Evolutionary conservation across 2,329 filamentous ascomycete species (phyloP).

Genomic region (Bipolaris oryzae): DNA sequence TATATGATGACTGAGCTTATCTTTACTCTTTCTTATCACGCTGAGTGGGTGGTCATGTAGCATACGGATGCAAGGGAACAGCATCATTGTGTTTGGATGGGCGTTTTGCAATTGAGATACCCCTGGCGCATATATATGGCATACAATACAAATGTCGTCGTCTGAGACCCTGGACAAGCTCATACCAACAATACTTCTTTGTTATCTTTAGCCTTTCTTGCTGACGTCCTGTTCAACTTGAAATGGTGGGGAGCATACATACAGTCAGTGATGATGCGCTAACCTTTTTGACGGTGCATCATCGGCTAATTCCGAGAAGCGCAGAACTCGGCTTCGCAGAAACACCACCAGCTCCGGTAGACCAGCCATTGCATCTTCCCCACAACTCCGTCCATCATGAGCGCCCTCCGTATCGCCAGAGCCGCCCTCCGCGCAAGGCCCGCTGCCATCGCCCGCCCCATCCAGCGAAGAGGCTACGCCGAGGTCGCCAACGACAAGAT

Average conservation of each 20-base stretch:
- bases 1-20: slow-evolving; percentile 37
- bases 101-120: slow-evolving; percentile 43
- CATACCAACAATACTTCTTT: too few species aligned
- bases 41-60: background rate
- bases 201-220: background rate
- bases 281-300: slow-evolving; percentile 12
- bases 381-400: slow-evolving; percentile 67
- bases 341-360: slow-evolving; percentile 37
- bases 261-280: background rate
- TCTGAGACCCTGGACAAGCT: background rate
- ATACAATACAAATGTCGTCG: background rate
- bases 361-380: slow-evolving; percentile 48
- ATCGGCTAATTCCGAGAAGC: slow-evolving; percentile 28
- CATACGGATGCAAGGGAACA: background rate
- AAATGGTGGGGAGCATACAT: background rate
- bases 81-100: slow-evolving; percentile 5
- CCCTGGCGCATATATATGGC: slow-evolving; percentile 16
- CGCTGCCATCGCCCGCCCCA: slow-evolving; percentile 73
- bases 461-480: slow-evolving; percentile 88
- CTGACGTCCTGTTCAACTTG: background rate
- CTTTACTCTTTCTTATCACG: background rate
- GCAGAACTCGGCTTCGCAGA: slow-evolving; percentile 39
- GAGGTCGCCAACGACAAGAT: slow-evolving; percentile 68
- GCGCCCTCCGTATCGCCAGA: slow-evolving; percentile 90
- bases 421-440: slow-evolving; percentile 82